Evolutionary conservation across 495 filamentous ascomycete species (phyloP).

Genomic region (Tricharina praecox): DNA sequence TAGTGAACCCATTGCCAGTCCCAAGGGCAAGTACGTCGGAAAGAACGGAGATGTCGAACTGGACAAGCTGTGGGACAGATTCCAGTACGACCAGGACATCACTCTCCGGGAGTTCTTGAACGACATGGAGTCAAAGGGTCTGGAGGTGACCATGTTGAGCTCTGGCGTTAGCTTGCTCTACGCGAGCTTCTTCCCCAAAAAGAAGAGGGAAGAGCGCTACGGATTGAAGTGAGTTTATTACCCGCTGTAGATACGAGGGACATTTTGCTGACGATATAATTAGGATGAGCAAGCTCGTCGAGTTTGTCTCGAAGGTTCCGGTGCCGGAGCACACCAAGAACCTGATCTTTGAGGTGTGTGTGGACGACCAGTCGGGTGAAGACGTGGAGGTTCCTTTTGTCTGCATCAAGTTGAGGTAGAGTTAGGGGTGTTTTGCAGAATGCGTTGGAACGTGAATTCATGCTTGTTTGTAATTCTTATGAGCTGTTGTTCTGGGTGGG

Average conservation of each 20-base stretch:
- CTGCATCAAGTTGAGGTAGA: slow-evolving; percentile 51
- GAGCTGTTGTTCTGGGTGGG: too few species aligned
- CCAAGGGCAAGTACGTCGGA: slow-evolving; percentile 70
- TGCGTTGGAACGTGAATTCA: too few species aligned
- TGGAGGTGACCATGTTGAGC: slow-evolving; percentile 82
- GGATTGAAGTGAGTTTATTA: slow-evolving; percentile 41
- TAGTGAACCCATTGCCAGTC: slow-evolving; percentile 84
- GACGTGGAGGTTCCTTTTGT: slow-evolving; percentile 97
- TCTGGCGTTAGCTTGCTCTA: slow-evolving; percentile 94
- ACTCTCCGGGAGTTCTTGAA: slow-evolving; percentile 69
- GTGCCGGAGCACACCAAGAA: slow-evolving; percentile 86
- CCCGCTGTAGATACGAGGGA: not conserved
- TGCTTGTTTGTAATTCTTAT: too few species aligned
- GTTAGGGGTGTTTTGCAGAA: too few species aligned
- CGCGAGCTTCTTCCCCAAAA: slow-evolving; percentile 78
- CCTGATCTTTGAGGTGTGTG: slow-evolving; percentile 89
- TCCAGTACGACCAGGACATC: slow-evolving; percentile 65
- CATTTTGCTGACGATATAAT: slow-evolving; percentile 29
- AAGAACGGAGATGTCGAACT: slow-evolving; percentile 61
- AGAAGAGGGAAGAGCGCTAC: slow-evolving; percentile 72
- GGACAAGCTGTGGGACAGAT: slow-evolving; percentile 96
- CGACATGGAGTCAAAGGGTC: slow-evolving; percentile 59
- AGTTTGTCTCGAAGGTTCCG: slow-evolving; percentile 75
- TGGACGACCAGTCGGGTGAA: slow-evolving; percentile 75
- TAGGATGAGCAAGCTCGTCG: slow-evolving; percentile 74